A percentile compares a stretch with the other conserved stretches of the same genome.
Conservation (phyloP, 2,329 filamentous ascomycete genomes). For the Byssochlamys sp. region DNA sequence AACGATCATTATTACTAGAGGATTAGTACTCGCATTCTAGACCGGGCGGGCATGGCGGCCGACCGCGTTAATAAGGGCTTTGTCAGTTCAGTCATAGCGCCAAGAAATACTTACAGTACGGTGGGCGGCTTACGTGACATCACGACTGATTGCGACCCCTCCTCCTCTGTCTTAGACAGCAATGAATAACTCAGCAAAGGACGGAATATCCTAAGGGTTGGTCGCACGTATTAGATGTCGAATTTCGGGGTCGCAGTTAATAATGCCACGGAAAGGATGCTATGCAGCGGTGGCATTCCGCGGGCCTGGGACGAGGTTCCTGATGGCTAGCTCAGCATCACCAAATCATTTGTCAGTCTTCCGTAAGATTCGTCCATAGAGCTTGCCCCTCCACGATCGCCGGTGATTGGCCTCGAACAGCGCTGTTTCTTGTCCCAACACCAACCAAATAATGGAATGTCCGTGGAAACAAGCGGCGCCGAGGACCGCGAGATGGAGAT, state of each 20-base stretch:
- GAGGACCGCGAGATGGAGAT: not conserved
- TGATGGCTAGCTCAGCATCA: not conserved
- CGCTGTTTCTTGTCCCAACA: not conserved
- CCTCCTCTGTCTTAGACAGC: not conserved
- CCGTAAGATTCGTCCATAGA: constrained; percentile 22
- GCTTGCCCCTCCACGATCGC: not conserved
- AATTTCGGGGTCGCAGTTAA: not conserved
- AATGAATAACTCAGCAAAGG: not conserved
- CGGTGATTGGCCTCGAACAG: not conserved
- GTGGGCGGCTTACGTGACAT: not conserved
- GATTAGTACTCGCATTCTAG: no score
- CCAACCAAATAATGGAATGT: not conserved
- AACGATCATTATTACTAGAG: no score
- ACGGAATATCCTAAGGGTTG: no score
- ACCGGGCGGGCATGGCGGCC: no score
- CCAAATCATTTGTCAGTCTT: constrained; percentile 23
- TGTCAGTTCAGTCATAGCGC: no score
- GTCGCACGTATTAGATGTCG: not conserved
- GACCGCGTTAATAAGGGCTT: no score
- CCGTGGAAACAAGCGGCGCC: not conserved
- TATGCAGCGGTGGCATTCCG: not conserved
- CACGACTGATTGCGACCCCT: not conserved
- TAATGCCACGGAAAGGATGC: not conserved
- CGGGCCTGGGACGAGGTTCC: not conserved
- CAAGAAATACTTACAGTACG: no score